Evolutionary conservation across 2,329 filamentous ascomycete species (phyloP), one percentile per base, ranked within the genome.

Genomic region (Aureobasidium sp.): DNA sequence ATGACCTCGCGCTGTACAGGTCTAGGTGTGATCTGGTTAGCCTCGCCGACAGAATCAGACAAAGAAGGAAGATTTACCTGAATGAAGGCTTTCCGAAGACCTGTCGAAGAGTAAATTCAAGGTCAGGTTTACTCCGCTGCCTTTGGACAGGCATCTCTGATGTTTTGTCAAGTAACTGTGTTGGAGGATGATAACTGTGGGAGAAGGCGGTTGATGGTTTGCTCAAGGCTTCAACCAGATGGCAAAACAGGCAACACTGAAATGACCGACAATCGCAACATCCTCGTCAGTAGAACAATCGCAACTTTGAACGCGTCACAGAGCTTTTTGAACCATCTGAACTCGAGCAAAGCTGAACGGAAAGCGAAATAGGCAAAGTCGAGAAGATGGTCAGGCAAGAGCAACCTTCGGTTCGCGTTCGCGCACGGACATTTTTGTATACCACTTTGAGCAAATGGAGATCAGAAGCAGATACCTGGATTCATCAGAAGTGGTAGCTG

Each of bases 1-100:
- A 97, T 93, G 60, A 96, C 91, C 69, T 97, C 91, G 62, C 89
- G 84, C 70, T 96, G 93, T 38, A 89, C 78, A 11, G 91, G 90
- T 67, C 90, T 91, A 63, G 15, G 47, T 38, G 27, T 3, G 23
- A 25, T 19, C 21, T 40, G 27, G 43, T 58, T 29, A 58, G 43
- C 7, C 11, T 10, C 29, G 5, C 15, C n/a, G 10, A 37, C 9
- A n/a, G 8, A 27, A 3, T 13, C 27, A 43, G 17, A 23, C 23
- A 17, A 6, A 21, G n/a, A 19, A 19, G n/a, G n/a, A 13, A 6
- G 1, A 35, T 63, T 47, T 53, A 69, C 71, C 71, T 66, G 65
- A 74, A 74, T 8, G 57, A 55, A 4, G 67, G 62, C 61, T 73
- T 71, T 10, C 67, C 65, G 40, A 74, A 74, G 3, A 73, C 69